Base-by-base conservation (phyloP, 2,329 filamentous ascomycete genomes). In the Leptographium procerum region DNA sequence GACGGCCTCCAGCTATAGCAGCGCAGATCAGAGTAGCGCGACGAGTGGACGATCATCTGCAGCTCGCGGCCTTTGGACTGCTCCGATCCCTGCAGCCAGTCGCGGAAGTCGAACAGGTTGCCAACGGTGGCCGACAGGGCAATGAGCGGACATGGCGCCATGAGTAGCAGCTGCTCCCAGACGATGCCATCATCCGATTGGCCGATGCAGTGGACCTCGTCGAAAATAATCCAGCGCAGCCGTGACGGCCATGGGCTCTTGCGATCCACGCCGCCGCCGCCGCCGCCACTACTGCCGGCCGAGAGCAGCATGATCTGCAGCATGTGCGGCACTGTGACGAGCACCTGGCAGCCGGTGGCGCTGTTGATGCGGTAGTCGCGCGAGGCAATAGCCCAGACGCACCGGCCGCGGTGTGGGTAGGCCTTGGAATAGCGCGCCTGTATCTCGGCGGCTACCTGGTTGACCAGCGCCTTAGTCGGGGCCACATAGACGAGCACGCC, bases 121-220 rank as follows among this genome's bases (percentile, higher is more conserved):
- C 87, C 88, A 16, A 92, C 85, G 0, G 88, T 92, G 1, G 88
- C 88, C 1, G 88, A 91, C 1, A 92, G 77, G 0, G 88, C 88
- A 62, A 91, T 87, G 55, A 92, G 87, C 0, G 86, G 88, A 63
- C 87, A 91, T 1, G 87, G 87, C 0, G 87, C 81, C 61, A 89
- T 76, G 1, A 91, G 76, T 1, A 91, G 73, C 4, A 92, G 75
- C 66, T 91, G 87, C 65, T 92, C 87, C 87, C 87, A 92, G 2
- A 91, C 76, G 1, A 90, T 73, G 56, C 87, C 87, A 63, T 91
- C 87, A 9, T 90, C 85, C 0, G 84, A 80, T 67, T 91, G 84
- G 0, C 88, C 86, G 60, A 92, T 91, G 36, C 82, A 89, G 67
- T 92, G 88, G 2, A 91, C 84, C 71, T 92, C 88, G 65, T 92